These are phyloP conservation scores for Trametes villosa DNA, from an alignment of 768 basidiomycete genomes.

Conservation along the genomic window DNA sequence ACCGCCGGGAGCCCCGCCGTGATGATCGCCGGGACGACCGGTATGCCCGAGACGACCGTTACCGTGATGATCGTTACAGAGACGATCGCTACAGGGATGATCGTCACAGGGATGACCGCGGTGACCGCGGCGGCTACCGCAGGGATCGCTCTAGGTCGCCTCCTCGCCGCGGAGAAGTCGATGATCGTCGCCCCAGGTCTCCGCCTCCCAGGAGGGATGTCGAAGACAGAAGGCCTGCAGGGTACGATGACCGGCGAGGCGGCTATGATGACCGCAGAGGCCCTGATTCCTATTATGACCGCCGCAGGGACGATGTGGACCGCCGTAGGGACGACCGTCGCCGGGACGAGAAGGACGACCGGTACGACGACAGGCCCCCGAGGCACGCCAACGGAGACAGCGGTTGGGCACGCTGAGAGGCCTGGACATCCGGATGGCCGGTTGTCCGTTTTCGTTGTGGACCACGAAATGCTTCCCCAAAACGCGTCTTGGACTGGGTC, in stretches of 20 bases:
- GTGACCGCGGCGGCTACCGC: too few relatives aligned
- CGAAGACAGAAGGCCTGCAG: slow-evolving; percentile 88
- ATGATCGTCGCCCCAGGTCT: slow-evolving; percentile 85
- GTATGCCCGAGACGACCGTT: slow-evolving; percentile 45
- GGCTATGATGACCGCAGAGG: slow-evolving; percentile 82
- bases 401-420: slow-evolving; percentile 36
- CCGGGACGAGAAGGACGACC: slow-evolving; percentile 85
- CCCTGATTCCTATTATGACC: slow-evolving; percentile 87
- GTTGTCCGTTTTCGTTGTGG: slow-evolving; percentile 26
- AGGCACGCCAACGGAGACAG: slow-evolving; percentile 79
- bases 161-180: slow-evolving; percentile 64
- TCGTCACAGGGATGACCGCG: slow-evolving; percentile 49
- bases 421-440: slow-evolving; percentile 25
- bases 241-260: slow-evolving; percentile 90
- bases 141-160: slow-evolving; percentile 88
- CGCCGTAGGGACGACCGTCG: slow-evolving; percentile 74
- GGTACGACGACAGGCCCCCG: slow-evolving; percentile 74
- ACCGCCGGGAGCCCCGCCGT: slow-evolving; percentile 53
- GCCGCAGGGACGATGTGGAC: slow-evolving; percentile 79
- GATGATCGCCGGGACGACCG: slow-evolving; percentile 57
- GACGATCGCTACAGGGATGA: slow-evolving; percentile 42
- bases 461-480: slow-evolving; percentile 27
- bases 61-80: slow-evolving; percentile 60
- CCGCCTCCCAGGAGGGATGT: slow-evolving; percentile 78
- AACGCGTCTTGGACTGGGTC: slow-evolving; percentile 32